These are phyloP conservation scores for Mucor lusitanicus DNA, from an alignment of 371 early-diverging fungal species.

Conservation along the genomic window DNA sequence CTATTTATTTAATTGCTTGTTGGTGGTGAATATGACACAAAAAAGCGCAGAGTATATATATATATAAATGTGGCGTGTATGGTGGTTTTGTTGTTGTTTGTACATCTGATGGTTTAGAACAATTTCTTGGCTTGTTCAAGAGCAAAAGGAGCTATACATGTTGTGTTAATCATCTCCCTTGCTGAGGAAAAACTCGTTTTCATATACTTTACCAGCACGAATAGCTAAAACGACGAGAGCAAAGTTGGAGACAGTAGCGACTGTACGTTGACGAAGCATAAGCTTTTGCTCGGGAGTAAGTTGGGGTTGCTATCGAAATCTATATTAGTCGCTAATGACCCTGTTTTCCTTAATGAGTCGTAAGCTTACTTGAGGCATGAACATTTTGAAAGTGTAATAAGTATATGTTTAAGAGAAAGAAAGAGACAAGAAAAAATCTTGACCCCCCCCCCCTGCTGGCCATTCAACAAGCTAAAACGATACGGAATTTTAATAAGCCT, in stretches of 20 bases:
- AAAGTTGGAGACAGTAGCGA: constrained; percentile 48
- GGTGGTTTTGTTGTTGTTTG: neutral
- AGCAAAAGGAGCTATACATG: constrained; percentile 46
- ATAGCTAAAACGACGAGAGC: constrained; percentile 40
- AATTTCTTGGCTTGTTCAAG: constrained; percentile 48
- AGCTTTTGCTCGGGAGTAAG: constrained; percentile 55
- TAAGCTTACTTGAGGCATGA: constrained; percentile 38
- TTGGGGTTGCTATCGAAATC: constrained; percentile 40
- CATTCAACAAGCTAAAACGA: no score
- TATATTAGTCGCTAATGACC: neutral
- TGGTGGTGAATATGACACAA: neutral
- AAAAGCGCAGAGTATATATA: neutral
- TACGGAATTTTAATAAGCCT: no score
- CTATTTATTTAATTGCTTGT: neutral
- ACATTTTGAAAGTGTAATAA: constrained; percentile 26
- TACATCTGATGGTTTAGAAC: constrained; percentile 25
- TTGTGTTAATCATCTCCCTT: neutral
- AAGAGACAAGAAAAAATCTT: neutral
- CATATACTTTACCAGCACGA: constrained; percentile 49
- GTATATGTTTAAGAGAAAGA: neutral
- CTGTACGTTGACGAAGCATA: constrained; percentile 45
- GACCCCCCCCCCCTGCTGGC: neutral
- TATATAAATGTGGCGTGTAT: neutral
- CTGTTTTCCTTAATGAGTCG: neutral
- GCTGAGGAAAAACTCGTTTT: neutral